Evolutionary conservation across 192 early-diverging fungal species (phyloP).

Genomic region (Backusella westeae): DNA sequence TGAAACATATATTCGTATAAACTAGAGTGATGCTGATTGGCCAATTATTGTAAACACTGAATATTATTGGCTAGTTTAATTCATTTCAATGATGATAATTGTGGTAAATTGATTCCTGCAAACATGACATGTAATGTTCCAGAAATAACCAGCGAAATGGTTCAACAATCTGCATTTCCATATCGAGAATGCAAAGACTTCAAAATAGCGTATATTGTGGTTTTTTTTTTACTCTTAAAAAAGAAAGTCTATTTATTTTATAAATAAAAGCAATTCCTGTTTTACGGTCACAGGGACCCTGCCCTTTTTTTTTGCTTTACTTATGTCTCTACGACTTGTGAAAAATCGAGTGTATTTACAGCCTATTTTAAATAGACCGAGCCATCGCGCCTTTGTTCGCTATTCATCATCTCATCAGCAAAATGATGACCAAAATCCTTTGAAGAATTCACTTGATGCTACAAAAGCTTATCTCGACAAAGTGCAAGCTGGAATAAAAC

Average conservation of each 20-base stretch:
- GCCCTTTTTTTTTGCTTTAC: not conserved
- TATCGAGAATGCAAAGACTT: not conserved
- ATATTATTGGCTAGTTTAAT: not conserved
- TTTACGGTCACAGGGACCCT: conserved; percentile 5
- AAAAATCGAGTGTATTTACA: conserved; percentile 1
- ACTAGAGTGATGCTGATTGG: not conserved
- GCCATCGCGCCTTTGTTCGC: not conserved
- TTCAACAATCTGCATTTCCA: not conserved
- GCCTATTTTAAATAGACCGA: not conserved
- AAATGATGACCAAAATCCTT: not conserved
- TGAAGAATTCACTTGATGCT: not conserved
- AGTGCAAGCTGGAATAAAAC: conserved; percentile 11
- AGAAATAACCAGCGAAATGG: not conserved
- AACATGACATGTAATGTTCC: not conserved
- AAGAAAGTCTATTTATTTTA: not conserved
- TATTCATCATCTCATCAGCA: not conserved
- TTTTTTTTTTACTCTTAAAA: not conserved
- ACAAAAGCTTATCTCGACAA: conserved; percentile 14
- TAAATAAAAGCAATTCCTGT: not conserved
- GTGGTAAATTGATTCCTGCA: not conserved
- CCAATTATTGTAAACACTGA: not conserved
- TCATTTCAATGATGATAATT: not conserved
- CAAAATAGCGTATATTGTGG: not conserved
- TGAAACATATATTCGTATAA: not conserved
- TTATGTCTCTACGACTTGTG: not conserved